Conservation (phyloP, 371 early-diverging fungal species). For the Batrachochytrium dendrobatidis region DNA sequence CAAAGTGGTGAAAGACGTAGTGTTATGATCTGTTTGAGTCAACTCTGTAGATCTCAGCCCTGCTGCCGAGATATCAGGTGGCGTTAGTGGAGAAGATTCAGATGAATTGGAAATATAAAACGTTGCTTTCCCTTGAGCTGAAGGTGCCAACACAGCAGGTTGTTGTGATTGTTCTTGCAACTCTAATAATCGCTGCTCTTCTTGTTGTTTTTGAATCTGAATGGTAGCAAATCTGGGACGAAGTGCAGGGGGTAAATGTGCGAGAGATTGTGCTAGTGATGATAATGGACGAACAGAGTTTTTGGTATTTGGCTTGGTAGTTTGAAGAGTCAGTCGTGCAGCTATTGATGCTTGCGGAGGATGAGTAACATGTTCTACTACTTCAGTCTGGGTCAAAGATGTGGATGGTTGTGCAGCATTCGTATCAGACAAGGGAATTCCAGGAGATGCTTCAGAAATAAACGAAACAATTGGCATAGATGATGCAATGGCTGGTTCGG, state of each 20-base stretch:
- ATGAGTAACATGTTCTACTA: neutral
- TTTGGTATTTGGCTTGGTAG: too few species aligned
- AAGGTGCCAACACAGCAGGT: constrained; percentile 8
- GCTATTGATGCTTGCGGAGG: neutral
- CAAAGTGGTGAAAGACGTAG: too few species aligned
- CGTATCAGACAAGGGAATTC: neutral
- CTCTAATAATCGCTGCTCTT: constrained; percentile 7
- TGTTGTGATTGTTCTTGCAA: constrained; percentile 8
- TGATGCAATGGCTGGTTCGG: neutral
- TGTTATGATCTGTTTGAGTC: too few species aligned
- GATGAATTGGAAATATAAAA: neutral
- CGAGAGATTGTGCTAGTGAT: neutral
- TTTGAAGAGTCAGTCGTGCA: too few species aligned
- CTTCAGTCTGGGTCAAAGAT: neutral
- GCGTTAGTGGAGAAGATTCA: neutral
- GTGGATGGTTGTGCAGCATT: neutral
- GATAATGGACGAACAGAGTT: neutral
- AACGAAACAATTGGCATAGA: neutral
- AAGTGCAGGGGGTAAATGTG: neutral
- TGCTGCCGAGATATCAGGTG: too few species aligned
- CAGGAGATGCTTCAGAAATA: neutral
- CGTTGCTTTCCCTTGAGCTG: constrained; percentile 4
- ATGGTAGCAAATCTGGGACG: neutral
- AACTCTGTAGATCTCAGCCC: too few species aligned
- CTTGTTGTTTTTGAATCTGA: neutral